These are phyloP conservation scores for Astrothelium macrocarpum DNA, from an alignment of 495 filamentous ascomycete genomes.

Conservation along the genomic window DNA sequence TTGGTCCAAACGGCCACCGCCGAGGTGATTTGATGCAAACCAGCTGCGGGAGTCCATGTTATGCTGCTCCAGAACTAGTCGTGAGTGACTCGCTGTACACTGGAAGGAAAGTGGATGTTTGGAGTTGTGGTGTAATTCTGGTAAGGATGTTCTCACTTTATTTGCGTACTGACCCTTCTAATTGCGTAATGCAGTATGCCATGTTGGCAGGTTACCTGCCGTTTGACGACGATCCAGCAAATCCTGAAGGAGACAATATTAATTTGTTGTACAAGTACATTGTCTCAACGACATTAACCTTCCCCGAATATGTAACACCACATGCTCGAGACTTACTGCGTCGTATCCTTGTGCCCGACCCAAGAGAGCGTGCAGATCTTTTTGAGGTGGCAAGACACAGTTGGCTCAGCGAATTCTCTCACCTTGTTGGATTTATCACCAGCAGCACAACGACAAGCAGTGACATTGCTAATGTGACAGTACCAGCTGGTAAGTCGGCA, in stretches of 20 bases:
- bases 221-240: slow-evolving; percentile 97
- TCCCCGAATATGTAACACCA: slow-evolving; percentile 97
- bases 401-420: slow-evolving; percentile 93
- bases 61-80: slow-evolving; percentile 93
- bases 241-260: slow-evolving; percentile 98
- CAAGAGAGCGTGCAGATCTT: slow-evolving; percentile 85
- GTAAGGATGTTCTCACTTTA: slow-evolving; percentile 47
- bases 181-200: slow-evolving; percentile 60
- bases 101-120: slow-evolving; percentile 94
- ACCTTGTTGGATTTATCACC: slow-evolving; percentile 92
- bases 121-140: slow-evolving; percentile 98
- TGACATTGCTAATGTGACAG: slow-evolving; percentile 76
- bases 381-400: slow-evolving; percentile 98
- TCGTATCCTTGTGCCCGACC: slow-evolving; percentile 92
- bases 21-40: slow-evolving; percentile 73
- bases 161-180: slow-evolving; percentile 8
- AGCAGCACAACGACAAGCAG: slow-evolving; percentile 80
- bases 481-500: slow-evolving; percentile 49
- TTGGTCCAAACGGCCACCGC: slow-evolving; percentile 46
- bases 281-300: slow-evolving; percentile 90
- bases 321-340: slow-evolving; percentile 89
- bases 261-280: slow-evolving; percentile 99
- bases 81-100: slow-evolving; percentile 97
- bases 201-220: slow-evolving; percentile 99
- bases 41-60: slow-evolving; percentile 81